Base-by-base conservation (phyloP, 495 filamentous ascomycete species). In the Tuber indicum region DNA sequence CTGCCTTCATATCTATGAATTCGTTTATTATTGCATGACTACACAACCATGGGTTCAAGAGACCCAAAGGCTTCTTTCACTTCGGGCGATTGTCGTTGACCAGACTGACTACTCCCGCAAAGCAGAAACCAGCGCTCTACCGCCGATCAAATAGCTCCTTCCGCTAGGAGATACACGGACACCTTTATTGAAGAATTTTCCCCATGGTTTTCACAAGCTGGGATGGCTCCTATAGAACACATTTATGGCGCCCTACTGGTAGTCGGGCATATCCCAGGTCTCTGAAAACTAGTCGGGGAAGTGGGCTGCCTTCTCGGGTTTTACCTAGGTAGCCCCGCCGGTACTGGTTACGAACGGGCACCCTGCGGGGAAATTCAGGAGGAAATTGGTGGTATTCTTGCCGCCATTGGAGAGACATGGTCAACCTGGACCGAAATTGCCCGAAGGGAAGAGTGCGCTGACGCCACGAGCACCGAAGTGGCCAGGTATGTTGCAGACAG, bases 281-380 rank as follows among this genome's bases (percentile, higher is more conserved):
- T 91, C 88, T 6, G 89, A 91, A 84, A 96, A 95, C 0, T 93
- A 92, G 14, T 91, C 93, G 0, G 89, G 90, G 77, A 89, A 91
- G 41, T 77, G 81, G 49, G 89, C 87, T 19, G 88, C 91, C 39
- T 84, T 87, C 69, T 91, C 85, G 26, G 90, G 89, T 10, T 89
- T 87, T 1, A 87, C 86, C 26, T 87, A 85, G n/a, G 85, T 84
- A 0, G 91, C 93, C 7, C 90, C 92, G 19, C 93, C 93, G 14
- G 96, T 92, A 0, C 89, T 85, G 0, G 93, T 97, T 7, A 96
- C 90, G 81, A 90, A 96, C 0, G 93, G 93, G 78, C 93, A 96
- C n/a, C 88, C 87, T 0, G 91, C 91, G 0, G 93, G 93, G 84
- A 93, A 96, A 8, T 85, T 88, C 12, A 92, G 88, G 9, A 89